Base-by-base conservation (phyloP, 2,329 filamentous ascomycete species). In the Hypoxylon sp. region DNA sequence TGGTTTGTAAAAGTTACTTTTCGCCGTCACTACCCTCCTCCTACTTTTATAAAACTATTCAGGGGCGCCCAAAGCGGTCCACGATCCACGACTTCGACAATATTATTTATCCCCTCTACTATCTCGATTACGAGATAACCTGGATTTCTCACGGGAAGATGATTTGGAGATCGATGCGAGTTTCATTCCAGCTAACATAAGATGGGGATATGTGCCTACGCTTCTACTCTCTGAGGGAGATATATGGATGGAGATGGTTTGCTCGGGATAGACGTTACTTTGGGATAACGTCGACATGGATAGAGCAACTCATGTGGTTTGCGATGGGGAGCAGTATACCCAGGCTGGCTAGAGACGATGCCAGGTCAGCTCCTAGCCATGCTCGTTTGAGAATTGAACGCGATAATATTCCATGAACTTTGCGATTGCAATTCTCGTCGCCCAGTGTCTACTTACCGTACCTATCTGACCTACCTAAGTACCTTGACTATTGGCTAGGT, bases 1-100 rank as follows among this genome's bases (percentile, higher is more conserved):
- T 48, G 27, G 47, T 36, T 36, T 44, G 32, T 5, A 57, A 57
- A 57, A 54, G 29, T 47, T 53, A 29, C 31, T 46, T 12, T 13
- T 44, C 20, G 20, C 35, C 6, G 20, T 23, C 32, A 20, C 32
- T 37, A 21, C n/a, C n/a, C n/a, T n/a, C n/a, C n/a, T n/a, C n/a
- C n/a, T n/a, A n/a, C n/a, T n/a, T n/a, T n/a, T n/a, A n/a, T n/a
- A n/a, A n/a, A n/a, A n/a, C n/a, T 21, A 43, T 27, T 44, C 30
- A 7, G 31, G 34, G 30, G 41, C 27, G 38, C 34, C 41, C 29
- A 26, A 44, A 54, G 37, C n/a, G n/a, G n/a, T n/a, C n/a, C n/a
- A n/a, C 29, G 37, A 44, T 26, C 23, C 32, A 25, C 43, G 13
- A 29, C 3, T 19, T 5, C 15, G 37, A 29, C 17, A 19, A 27